Evolutionary conservation across 2,329 filamentous ascomycete species (phyloP).

Genomic region (Colletotrichum plurivorum): DNA sequence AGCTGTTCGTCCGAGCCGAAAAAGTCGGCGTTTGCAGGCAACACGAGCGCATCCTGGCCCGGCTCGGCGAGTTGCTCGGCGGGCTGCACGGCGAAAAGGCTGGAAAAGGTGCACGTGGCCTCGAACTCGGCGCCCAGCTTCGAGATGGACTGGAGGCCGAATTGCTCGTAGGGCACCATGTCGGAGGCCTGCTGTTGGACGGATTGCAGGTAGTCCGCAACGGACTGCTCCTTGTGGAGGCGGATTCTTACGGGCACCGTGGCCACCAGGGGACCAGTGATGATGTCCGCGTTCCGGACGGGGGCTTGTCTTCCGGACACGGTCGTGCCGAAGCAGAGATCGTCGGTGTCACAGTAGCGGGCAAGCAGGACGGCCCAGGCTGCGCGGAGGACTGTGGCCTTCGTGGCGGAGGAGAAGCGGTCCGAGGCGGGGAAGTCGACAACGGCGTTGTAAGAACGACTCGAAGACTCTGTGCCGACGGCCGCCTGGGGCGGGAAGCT

Average conservation of each 20-base stretch:
- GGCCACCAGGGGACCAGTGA: constrained; percentile 40
- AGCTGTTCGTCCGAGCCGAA: not conserved
- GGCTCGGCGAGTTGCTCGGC: constrained; percentile 9
- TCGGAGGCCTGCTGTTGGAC: constrained; percentile 48
- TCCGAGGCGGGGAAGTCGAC: too few relatives aligned
- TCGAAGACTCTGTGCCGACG: not conserved
- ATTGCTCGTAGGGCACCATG: constrained; percentile 46
- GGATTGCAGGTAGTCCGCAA: constrained; percentile 37
- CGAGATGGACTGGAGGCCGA: constrained; percentile 49
- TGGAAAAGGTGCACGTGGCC: constrained; percentile 14
- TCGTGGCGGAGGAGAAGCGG: constrained; percentile 3
- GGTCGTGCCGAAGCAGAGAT: not conserved
- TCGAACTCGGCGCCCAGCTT: constrained; percentile 12
- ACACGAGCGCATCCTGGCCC: not conserved
- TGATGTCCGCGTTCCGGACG: constrained; percentile 35
- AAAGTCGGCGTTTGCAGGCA: not conserved
- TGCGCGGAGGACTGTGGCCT: constrained; percentile 43
- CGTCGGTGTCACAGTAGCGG: constrained; percentile 50
- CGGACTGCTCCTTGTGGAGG: constrained; percentile 20
- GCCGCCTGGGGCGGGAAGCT: too few relatives aligned
- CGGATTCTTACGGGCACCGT: constrained; percentile 41
- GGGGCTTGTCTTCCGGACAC: constrained; percentile 39
- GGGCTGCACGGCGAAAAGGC: constrained; percentile 18
- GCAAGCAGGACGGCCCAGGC: constrained; percentile 52
- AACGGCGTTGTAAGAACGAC: too few relatives aligned